Conservation (phyloP, 1,139 yeast species). For the Blastobotrys elegans region DNA sequence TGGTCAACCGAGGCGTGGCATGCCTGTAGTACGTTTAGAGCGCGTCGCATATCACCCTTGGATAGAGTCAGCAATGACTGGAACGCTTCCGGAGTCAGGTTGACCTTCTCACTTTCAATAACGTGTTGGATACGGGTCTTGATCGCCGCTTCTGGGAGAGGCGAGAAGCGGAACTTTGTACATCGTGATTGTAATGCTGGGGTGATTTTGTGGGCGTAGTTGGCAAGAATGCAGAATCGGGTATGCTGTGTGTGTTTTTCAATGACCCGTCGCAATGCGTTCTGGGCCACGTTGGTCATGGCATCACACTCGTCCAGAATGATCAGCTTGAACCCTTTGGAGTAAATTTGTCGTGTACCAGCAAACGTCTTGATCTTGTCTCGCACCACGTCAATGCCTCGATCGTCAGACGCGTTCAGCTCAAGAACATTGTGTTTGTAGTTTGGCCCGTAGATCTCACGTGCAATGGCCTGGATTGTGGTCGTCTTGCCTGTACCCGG, state of each 20-base stretch:
- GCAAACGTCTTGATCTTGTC: constrained; percentile 83
- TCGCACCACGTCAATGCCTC: constrained; percentile 83
- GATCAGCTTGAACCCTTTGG: constrained; percentile 75
- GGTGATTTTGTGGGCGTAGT: constrained; percentile 90
- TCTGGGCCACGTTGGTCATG: constrained; percentile 96
- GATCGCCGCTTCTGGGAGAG: constrained; percentile 65
- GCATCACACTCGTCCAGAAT: constrained; percentile 98
- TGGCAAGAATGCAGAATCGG: constrained; percentile 92
- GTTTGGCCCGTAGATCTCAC: constrained; percentile 82
- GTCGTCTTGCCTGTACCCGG: constrained; percentile 99
- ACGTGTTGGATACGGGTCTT: constrained; percentile 63
- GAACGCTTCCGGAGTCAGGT: constrained; percentile 55
- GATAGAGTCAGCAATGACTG: constrained; percentile 63
- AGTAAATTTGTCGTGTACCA: constrained; percentile 85
- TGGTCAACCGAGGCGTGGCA: constrained; percentile 54
- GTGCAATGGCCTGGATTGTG: constrained; percentile 84
- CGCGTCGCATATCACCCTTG: constrained; percentile 94
- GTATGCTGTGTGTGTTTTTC: constrained; percentile 95
- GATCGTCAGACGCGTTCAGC: constrained; percentile 79
- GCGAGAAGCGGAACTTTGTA: constrained; percentile 89
- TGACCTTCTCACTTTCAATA: constrained; percentile 59
- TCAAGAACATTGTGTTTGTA: constrained; percentile 88
- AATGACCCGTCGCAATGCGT: constrained; percentile 83
- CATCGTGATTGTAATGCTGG: constrained; percentile 95
- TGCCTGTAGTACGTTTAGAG: constrained; percentile 89